Evolutionary conservation across 805 yeast species (phyloP).

Genomic region (Sungouiella thailandica): DNA sequence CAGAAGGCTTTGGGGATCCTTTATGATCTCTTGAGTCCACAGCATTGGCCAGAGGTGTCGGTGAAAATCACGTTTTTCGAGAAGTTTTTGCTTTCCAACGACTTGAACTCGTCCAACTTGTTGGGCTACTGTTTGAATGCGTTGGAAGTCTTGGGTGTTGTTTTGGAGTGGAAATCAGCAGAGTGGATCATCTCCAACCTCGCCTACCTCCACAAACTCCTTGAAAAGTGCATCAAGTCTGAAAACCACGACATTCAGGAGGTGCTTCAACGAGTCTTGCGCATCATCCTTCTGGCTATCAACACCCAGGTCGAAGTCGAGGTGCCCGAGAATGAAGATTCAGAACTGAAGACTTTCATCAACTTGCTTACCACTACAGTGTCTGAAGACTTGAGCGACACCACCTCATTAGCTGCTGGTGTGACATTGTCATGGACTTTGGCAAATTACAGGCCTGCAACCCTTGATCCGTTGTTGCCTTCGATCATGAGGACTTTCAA

Average conservation of each 20-base stretch:
- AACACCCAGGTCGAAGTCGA: constrained; percentile 36
- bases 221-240: constrained; percentile 77
- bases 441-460: constrained; percentile 66
- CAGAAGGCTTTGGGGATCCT: constrained; percentile 76
- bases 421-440: constrained; percentile 79
- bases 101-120: constrained; percentile 61
- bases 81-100: constrained; percentile 75
- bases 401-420: constrained; percentile 81
- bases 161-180: constrained; percentile 68
- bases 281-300: constrained; percentile 65
- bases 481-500: constrained; percentile 82
- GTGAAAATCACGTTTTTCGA: constrained; percentile 86
- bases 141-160: constrained; percentile 79
- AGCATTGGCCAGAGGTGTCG: constrained; percentile 84
- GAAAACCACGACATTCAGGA: constrained; percentile 86
- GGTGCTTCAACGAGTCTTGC: constrained; percentile 68
- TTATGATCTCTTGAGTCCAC: constrained; percentile 64
- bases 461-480: constrained; percentile 71
- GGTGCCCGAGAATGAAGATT: constrained; percentile 48
- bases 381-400: constrained; percentile 70
- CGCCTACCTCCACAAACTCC: constrained; percentile 60
- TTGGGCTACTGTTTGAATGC: constrained; percentile 85
- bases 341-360: constrained; percentile 60
- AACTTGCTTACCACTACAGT: constrained; percentile 60
- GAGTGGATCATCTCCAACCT: constrained; percentile 78